These are phyloP conservation scores for Oryza officinalis DNA, from an alignment of 176 grass and related monocot species.

Conservation along the genomic window DNA sequence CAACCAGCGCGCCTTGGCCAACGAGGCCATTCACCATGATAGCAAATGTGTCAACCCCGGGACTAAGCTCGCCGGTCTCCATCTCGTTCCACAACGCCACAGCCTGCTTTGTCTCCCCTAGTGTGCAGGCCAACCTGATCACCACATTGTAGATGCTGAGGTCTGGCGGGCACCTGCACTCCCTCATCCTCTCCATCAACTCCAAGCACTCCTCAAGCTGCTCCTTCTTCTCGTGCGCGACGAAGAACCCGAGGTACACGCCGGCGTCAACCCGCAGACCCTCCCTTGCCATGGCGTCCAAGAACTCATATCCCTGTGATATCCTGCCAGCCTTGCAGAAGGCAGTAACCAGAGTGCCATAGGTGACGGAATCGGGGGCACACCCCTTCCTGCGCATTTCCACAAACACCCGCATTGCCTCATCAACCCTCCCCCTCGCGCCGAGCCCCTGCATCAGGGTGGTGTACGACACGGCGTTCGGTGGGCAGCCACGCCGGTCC, in stretches of 20 bases:
- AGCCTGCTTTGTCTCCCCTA: slow-evolving; percentile 77
- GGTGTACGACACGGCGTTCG: slow-evolving; percentile 88
- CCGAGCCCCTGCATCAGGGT: slow-evolving; percentile 92
- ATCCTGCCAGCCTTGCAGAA: slow-evolving; percentile 86
- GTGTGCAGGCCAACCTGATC: slow-evolving; percentile 77
- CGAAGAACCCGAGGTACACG: slow-evolving; percentile 69
- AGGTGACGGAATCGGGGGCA: slow-evolving; percentile 62
- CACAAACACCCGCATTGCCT: slow-evolving; percentile 88
- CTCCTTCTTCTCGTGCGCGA: slow-evolving; percentile 73
- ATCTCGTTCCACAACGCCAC: slow-evolving; percentile 72
- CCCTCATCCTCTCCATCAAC: slow-evolving; percentile 75
- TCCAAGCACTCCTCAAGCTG: slow-evolving; percentile 91
- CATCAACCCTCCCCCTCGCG: slow-evolving; percentile 68
- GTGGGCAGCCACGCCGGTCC: slow-evolving; percentile 63
- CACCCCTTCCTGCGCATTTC: slow-evolving; percentile 88
- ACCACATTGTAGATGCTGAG: slow-evolving; percentile 70
- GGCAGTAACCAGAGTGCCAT: slow-evolving; percentile 61
- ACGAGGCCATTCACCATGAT: slow-evolving; percentile 85
- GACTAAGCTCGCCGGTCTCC: slow-evolving; percentile 67
- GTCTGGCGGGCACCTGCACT: slow-evolving; percentile 59
- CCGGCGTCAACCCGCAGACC: slow-evolving; percentile 60
- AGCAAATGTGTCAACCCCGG: slow-evolving; percentile 72
- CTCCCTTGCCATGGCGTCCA: slow-evolving; percentile 63
- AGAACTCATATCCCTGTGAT: slow-evolving; percentile 70
- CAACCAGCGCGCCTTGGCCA: slow-evolving; percentile 54